Evolutionary conservation across 441 rosid species (phyloP).

Genomic region (Pelargonium cotyledonis): DNA sequence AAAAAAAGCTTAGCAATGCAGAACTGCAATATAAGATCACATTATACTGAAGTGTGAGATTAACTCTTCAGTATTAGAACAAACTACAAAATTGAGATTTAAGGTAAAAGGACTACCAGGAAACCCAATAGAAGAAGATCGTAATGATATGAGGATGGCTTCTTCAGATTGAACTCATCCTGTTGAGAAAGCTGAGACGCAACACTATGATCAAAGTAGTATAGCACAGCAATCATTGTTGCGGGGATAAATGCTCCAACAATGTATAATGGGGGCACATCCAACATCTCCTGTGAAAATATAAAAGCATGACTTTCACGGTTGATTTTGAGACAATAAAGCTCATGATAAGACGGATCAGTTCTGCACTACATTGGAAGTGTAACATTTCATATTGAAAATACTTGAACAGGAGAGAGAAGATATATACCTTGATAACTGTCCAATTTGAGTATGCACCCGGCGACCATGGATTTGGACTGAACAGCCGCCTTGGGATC

Average conservation of each 20-base stretch:
- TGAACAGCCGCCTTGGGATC: constrained; percentile 69
- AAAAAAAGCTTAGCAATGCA: constrained; percentile 6
- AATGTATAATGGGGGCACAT: constrained; percentile 63
- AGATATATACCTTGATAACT: constrained; percentile 46
- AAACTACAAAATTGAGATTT: neutral
- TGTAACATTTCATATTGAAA: constrained; percentile 3
- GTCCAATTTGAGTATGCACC: constrained; percentile 82
- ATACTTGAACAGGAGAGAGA: constrained; percentile 14
- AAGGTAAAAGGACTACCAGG: constrained; percentile 36
- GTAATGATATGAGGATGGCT: constrained; percentile 69
- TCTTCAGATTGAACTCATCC: constrained; percentile 71
- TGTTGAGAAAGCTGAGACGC: constrained; percentile 83
- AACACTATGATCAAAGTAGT: constrained; percentile 80
- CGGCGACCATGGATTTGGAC: constrained; percentile 82
- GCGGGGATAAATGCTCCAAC: constrained; percentile 79
- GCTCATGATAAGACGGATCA: constrained; percentile 13
- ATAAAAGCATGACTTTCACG: constrained; percentile 19
- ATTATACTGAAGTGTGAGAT: neutral
- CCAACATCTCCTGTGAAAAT: constrained; percentile 55
- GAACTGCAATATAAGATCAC: neutral
- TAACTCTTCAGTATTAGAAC: neutral
- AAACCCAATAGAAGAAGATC: constrained; percentile 71
- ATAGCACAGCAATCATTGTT: constrained; percentile 78
- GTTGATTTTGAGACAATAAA: constrained; percentile 13
- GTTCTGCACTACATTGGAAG: constrained; percentile 11